These are phyloP conservation scores for Paramecium sexaurelia DNA, from an alignment of 73 alveolate species.

Conservation along the genomic window DNA sequence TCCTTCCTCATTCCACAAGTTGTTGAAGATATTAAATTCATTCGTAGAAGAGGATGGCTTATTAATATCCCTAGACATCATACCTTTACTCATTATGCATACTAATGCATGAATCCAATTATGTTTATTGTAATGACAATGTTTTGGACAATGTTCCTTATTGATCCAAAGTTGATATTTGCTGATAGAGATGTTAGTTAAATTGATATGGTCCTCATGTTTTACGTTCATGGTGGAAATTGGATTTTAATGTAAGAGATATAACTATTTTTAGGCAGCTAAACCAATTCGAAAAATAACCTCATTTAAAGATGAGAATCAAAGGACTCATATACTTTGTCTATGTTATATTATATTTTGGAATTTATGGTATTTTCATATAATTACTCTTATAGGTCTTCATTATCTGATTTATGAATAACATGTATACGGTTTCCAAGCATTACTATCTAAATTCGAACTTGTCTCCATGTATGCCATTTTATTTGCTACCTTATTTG, in stretches of 20 bases:
- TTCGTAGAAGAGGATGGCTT: slow-evolving; percentile 1
- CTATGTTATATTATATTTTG: neutral
- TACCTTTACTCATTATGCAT: neutral
- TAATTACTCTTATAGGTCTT: neutral
- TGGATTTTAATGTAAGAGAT: slow-evolving; percentile 2
- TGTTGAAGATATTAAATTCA: slow-evolving; percentile 1
- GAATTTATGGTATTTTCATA: neutral
- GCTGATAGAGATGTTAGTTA: slow-evolving; percentile 1
- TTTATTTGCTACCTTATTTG: neutral
- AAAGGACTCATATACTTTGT: neutral
- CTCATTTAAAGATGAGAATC: neutral
- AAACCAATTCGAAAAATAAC: neutral
- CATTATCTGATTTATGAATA: neutral
- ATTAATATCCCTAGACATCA: slow-evolving; percentile 18
- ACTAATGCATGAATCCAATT: slow-evolving; percentile 48
- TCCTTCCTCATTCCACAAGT: slow-evolving; percentile 16
- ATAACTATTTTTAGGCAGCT: neutral
- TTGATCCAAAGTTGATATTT: slow-evolving; percentile 2
- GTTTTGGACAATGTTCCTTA: neutral
- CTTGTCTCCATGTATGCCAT: slow-evolving; percentile 15
- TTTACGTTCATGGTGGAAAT: slow-evolving; percentile 43
- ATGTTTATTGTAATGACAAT: neutral
- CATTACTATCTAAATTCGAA: neutral
- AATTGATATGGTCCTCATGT: neutral
- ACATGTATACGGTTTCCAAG: slow-evolving; percentile 42